A percentile compares a stretch with the other conserved stretches of the same genome.
phyloP scores from a whole-genome alignment of 371 early-diverging fungal species.

The Ordospora pajunii region DNA sequence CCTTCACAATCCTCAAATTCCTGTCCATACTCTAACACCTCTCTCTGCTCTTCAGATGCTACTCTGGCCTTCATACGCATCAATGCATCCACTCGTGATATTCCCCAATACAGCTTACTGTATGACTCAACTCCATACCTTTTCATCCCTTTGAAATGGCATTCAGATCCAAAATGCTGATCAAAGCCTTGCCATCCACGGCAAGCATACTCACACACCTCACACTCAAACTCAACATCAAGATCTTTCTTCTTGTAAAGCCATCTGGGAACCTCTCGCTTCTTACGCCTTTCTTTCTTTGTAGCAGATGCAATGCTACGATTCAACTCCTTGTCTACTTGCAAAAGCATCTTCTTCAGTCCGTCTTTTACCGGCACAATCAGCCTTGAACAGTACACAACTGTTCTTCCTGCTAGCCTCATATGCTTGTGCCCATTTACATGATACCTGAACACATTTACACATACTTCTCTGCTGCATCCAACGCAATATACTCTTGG shows the following conservation, averaged over 20 bases:
- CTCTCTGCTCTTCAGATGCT: background rate
- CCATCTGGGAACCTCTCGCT: background rate
- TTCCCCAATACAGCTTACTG: background rate
- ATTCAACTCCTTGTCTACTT: background rate
- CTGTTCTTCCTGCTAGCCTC: background rate
- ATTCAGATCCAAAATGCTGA: background rate
- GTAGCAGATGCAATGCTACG: background rate
- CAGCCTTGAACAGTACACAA: background rate
- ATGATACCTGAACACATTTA: background rate
- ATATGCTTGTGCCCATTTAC: background rate
- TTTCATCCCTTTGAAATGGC: background rate
- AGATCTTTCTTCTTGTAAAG: background rate
- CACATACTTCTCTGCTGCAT: background rate
- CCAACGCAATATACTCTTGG: background rate
- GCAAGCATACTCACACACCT: background rate
- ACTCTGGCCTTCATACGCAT: slow-evolving; percentile 2
- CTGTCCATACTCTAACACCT: slow-evolving; percentile 64
- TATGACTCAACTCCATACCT: background rate
- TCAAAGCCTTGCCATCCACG: background rate
- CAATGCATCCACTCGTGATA: background rate
- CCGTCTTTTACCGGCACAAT: background rate
- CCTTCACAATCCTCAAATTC: slow-evolving; percentile 89
- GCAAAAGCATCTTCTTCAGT: background rate
- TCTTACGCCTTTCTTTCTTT: background rate
- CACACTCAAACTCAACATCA: background rate